Evolutionary conservation across 2,329 filamentous ascomycete genomes (phyloP).

Genomic region (Cylindrodendrum hubeiense): DNA sequence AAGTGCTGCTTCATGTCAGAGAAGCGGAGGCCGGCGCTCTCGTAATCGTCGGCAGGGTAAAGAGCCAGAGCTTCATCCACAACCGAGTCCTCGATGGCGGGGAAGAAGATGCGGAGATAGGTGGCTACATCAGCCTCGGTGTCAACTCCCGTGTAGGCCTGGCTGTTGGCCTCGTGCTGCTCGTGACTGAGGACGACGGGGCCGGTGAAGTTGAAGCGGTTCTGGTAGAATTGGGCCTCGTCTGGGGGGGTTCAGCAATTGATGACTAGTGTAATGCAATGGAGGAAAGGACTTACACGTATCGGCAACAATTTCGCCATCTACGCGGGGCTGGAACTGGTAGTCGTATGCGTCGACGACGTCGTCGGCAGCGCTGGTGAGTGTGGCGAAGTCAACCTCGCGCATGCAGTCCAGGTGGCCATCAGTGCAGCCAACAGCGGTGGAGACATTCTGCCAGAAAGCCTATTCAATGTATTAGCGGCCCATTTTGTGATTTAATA

Average conservation of each 20-base stretch:
- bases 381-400: slow-evolving; percentile 8
- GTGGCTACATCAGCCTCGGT: slow-evolving; percentile 6
- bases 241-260: neutral
- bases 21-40: slow-evolving; percentile 11
- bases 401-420: slow-evolving; percentile 12
- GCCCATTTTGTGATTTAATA: neutral
- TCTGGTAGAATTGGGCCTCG: slow-evolving; percentile 22
- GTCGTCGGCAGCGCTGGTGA: neutral
- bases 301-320: slow-evolving; percentile 10
- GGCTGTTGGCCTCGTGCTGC: slow-evolving; percentile 16
- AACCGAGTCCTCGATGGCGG: slow-evolving; percentile 2
- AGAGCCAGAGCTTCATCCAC: slow-evolving; percentile 4
- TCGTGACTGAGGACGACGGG: slow-evolving; percentile 10
- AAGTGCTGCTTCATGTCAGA: slow-evolving; percentile 23
- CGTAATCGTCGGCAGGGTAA: slow-evolving; percentile 12
- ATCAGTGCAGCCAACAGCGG: slow-evolving; percentile 3
- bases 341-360: slow-evolving; percentile 8
- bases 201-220: slow-evolving; percentile 13
- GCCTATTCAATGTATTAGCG: neutral
- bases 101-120: slow-evolving; percentile 14
- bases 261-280: neutral
- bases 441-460: slow-evolving; percentile 17
- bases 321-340: slow-evolving; percentile 19
- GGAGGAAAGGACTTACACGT: neutral
- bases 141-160: slow-evolving; percentile 7